phyloP scores from a whole-genome alignment of 208 protist species.

The Leishmania amazonensis region DNA sequence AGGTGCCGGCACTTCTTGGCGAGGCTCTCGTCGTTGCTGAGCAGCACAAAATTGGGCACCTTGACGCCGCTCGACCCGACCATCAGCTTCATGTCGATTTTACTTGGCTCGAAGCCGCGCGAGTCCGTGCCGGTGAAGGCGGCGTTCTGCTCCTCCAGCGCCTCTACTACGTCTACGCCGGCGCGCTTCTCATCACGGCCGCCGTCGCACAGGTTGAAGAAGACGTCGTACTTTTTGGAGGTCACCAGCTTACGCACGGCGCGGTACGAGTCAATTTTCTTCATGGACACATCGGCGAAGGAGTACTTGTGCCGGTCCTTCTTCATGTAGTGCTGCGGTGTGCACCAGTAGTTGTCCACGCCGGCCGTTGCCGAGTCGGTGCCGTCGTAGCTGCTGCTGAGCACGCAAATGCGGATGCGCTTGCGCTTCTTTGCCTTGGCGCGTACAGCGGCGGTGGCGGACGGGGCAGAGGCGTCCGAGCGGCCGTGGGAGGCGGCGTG shows the following conservation, averaged over 20 bases:
- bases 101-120: constrained; percentile 85
- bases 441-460: constrained; percentile 2
- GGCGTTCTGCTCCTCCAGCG: constrained; percentile 87
- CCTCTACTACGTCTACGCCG: constrained; percentile 80
- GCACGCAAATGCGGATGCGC: constrained; percentile 73
- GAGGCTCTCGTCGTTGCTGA: constrained; percentile 61
- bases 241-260: constrained; percentile 76
- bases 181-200: constrained; percentile 83
- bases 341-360: constrained; percentile 85
- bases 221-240: constrained; percentile 85
- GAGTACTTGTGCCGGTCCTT: constrained; percentile 72
- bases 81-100: constrained; percentile 91
- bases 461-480: not conserved
- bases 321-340: constrained; percentile 77
- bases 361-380: constrained; percentile 71
- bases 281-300: constrained; percentile 67
- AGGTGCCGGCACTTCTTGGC: constrained; percentile 87
- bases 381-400: constrained; percentile 86
- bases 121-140: constrained; percentile 90
- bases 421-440: constrained; percentile 31
- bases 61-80: constrained; percentile 76
- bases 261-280: constrained; percentile 78
- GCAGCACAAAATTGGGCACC: constrained; percentile 85
- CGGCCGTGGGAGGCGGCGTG: not conserved
- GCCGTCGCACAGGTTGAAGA: constrained; percentile 92